These are phyloP conservation scores for Pyrrhoderma lamaoense DNA, from an alignment of 1,284 basidiomycete genomes.

Conservation along the genomic window DNA sequence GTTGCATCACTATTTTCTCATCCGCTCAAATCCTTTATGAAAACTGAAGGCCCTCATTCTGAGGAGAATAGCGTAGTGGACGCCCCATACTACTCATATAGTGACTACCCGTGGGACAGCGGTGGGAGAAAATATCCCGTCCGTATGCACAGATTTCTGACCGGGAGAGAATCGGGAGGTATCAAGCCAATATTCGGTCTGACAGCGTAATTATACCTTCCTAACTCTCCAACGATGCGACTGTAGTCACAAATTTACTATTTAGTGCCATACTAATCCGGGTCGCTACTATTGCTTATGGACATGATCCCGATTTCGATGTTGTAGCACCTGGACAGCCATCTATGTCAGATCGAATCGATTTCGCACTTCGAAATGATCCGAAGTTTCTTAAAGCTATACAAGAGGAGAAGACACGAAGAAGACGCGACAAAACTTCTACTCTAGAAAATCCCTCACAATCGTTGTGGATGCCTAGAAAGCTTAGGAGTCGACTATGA, in stretches of 20 bases:
- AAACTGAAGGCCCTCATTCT: constrained; percentile 52
- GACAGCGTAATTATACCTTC: constrained; percentile 54
- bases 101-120: constrained; percentile 11
- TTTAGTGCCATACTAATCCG: constrained; percentile 64
- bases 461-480: too few relatives aligned
- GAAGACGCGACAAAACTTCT: too few relatives aligned
- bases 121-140: constrained; percentile 21
- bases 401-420: not conserved
- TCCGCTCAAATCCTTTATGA: constrained; percentile 69
- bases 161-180: constrained; percentile 71
- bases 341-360: constrained; percentile 48
- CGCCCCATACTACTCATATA: constrained; percentile 13
- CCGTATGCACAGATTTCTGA: constrained; percentile 71
- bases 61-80: constrained; percentile 32
- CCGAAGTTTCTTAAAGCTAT: constrained; percentile 4
- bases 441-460: too few relatives aligned
- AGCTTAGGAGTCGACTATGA: too few relatives aligned
- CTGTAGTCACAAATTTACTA: too few relatives aligned
- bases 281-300: constrained; percentile 62
- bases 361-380: constrained; percentile 40
- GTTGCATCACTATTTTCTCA: constrained; percentile 77
- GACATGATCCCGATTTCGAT: constrained; percentile 55
- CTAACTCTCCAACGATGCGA: constrained; percentile 1
- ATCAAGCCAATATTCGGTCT: constrained; percentile 79
- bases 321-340: constrained; percentile 49